These are phyloP conservation scores for Colletotrichum sp. DNA, from an alignment of 2,329 filamentous ascomycete species.

Conservation along the genomic window DNA sequence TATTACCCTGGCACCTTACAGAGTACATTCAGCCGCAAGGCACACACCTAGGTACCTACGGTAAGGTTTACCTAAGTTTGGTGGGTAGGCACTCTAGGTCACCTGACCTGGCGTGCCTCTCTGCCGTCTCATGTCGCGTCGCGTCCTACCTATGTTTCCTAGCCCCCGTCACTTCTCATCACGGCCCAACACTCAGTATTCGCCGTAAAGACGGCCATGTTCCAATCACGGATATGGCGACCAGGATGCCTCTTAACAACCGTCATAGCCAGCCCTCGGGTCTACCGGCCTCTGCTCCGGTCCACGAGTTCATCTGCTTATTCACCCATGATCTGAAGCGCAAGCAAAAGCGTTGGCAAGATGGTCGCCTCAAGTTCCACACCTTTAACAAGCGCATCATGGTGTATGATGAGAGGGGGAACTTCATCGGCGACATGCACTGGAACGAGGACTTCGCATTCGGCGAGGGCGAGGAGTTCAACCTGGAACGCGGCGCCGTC, in stretches of 20 bases:
- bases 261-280: not conserved
- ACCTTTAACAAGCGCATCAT: conserved; percentile 91
- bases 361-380: conserved; percentile 87
- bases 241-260: not conserved
- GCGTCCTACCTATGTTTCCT: not conserved
- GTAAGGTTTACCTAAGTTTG: not conserved
- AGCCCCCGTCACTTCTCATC: not conserved
- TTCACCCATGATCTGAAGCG: conserved; percentile 85
- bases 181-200: not conserved
- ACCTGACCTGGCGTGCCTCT: not conserved
- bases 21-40: not conserved
- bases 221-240: not conserved
- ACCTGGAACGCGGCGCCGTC: conserved; percentile 75
- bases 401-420: conserved; percentile 83
- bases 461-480: conserved; percentile 81
- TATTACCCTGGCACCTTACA: not conserved
- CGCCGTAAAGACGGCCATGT: not conserved
- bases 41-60: not conserved
- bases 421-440: conserved; percentile 85
- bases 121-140: not conserved
- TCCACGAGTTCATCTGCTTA: conserved; percentile 84
- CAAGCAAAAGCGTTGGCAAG: conserved; percentile 93
- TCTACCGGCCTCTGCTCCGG: conserved; percentile 69
- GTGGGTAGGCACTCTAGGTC: not conserved
- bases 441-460: conserved; percentile 75